These are phyloP conservation scores for Arthrinium puccinioides DNA, from an alignment of 2,329 filamentous ascomycete species.

Conservation along the genomic window DNA sequence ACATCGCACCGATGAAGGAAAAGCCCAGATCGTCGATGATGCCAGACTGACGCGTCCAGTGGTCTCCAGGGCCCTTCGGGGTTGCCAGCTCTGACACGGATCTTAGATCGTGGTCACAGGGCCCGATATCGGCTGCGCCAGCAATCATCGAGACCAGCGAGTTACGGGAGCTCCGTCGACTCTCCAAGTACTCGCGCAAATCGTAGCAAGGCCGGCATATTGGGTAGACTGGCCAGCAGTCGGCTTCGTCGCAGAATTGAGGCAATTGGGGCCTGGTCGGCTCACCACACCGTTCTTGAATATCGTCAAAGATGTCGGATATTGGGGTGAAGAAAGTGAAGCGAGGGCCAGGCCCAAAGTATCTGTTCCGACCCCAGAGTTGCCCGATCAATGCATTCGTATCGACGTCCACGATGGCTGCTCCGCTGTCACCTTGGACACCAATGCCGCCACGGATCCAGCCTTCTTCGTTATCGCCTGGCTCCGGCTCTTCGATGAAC, in stretches of 20 bases:
- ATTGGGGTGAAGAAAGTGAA: slow-evolving; percentile 36
- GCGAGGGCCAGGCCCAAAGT: slow-evolving; percentile 32
- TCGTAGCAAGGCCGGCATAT: slow-evolving; percentile 35
- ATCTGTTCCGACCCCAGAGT: slow-evolving; percentile 36
- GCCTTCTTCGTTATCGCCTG: slow-evolving; percentile 29
- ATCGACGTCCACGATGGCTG: slow-evolving; percentile 33
- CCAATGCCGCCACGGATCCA: slow-evolving; percentile 40
- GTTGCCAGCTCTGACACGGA: slow-evolving; percentile 36
- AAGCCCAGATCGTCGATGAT: slow-evolving; percentile 24
- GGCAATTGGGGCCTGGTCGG: slow-evolving; percentile 31
- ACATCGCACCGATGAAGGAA: slow-evolving; percentile 23
- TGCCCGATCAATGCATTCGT: slow-evolving; percentile 31
- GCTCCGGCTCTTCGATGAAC: slow-evolving; percentile 34
- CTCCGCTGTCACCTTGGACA: slow-evolving; percentile 36
- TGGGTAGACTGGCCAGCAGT: slow-evolving; percentile 31
- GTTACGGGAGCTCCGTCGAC: slow-evolving; percentile 31
- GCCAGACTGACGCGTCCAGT: slow-evolving; percentile 23
- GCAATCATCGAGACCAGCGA: slow-evolving; percentile 36
- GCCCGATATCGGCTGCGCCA: slow-evolving; percentile 15
- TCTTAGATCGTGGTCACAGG: slow-evolving; percentile 29
- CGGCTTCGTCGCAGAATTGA: slow-evolving; percentile 31
- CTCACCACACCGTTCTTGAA: slow-evolving; percentile 35
- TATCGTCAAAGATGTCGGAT: slow-evolving; percentile 36
- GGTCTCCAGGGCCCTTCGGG: slow-evolving; percentile 22
- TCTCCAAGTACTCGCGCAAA: slow-evolving; percentile 30